Evolutionary conservation across 2,329 filamentous ascomycete genomes (phyloP), one percentile per base, ranked within the genome.

Genomic region (Beauveria asiatica): DNA sequence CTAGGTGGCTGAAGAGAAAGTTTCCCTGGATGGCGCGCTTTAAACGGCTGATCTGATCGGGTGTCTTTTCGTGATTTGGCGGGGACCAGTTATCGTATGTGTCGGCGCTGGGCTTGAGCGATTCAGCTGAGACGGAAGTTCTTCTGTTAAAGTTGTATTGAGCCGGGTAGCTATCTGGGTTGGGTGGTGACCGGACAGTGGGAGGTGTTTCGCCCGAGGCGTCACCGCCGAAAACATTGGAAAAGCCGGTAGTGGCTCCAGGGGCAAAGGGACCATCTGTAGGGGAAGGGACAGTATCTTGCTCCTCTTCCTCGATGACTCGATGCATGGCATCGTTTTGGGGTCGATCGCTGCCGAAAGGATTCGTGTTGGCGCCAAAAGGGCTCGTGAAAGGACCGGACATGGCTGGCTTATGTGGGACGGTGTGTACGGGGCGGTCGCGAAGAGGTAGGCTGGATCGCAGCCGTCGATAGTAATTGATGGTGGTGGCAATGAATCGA

Each of bases 81-180:
- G 94, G 91, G 33, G 86, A 83, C 92, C 93, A 99, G 74, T 90
- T 94, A 72, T 94, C 91, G 68, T 90, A 87, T 61, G 85, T 84
- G 62, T 92, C 87, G 37, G 89, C 86, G 53, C 87, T 89, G 19
- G 94, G 94, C 74, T 96, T 96, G 69, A 97, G 81, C 1, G 93
- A 97, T 76, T 99, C 94, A 55, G 94, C 94, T 45, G 94, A 97
- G 57, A 99, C 94, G 3, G 94, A 97, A 44, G 92, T 97, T 68
- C 94, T 90, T 64, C 94, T 89, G 67, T 85, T 89, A 75, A 96
- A 87, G 73, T 96, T 96, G 77, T 97, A 97, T 73, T 97, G 92
- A 67, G 84, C 88, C 60, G 94, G 94, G 70, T 96, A 90, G 67
- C 84, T 86, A 65, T 90, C 86, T 44, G 82, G 76, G 62, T 83